Evolutionary conservation across 352 stramenopile genomes (phyloP), one percentile per base, ranked within the genome.

Genomic region (Phytophthora pluvialis): DNA sequence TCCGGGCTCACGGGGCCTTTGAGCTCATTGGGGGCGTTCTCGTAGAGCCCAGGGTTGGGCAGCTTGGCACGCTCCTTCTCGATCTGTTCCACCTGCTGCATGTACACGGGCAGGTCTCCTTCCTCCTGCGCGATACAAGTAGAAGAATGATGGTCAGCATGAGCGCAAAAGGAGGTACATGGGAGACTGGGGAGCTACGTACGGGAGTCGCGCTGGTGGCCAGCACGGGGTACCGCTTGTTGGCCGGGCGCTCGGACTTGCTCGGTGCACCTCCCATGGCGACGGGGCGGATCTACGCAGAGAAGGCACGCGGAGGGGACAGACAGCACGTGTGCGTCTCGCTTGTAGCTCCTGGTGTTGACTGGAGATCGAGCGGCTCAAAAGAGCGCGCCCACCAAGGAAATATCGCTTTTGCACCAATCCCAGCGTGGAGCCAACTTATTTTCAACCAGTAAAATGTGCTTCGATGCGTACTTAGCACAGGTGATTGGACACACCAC

Each of bases 1-100:
- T 93, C 86, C 5, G 84, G 83, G 32, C 82, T 91, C 56, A 95
- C 81, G 13, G 86, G 84, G 3, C 67, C 73, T 65, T 95, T 95
- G 52, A 93, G 80, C 67, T 95, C 87, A 73, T 91, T 92, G 25
- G 83, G 84, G 16, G 85, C 79, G 67, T 90, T 94, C 70, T 95
- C 87, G 66, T 93, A 95, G 26, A 93, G 78, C 3, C 87, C 87
- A 13, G 87, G 87, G 77, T 94, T 92, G 25, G 87, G 86, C 60
- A 94, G 57, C 28, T 80, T 78, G 32, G 74, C 57, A 35, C 83
- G 81, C 49, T 92, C 80, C 46, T 87, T 83, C 69, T 95, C 87
- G 56, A 95, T 95, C 49, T 86, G 72, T 28, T 90, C 80, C 15
- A 95, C 83, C 56, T 93, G 84, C 63, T 93, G 79, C 80, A 95